phyloP scores from a whole-genome alignment of 495 filamentous ascomycete species.

The Hypoxylon lienhwacheense region DNA sequence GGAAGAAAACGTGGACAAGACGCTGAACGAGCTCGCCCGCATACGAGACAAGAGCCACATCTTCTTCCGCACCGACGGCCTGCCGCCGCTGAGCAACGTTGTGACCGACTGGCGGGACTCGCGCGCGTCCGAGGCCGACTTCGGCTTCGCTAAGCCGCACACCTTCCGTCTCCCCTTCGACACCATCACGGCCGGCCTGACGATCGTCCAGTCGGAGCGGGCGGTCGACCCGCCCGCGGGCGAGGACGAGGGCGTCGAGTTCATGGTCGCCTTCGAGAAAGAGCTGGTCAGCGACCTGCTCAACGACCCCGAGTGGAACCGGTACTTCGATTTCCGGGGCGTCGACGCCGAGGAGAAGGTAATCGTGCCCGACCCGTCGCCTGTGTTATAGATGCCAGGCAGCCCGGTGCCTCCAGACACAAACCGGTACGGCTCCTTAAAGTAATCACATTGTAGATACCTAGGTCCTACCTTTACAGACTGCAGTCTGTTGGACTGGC shows the following conservation, averaged over 20 bases:
- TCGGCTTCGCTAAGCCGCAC: constrained; percentile 36
- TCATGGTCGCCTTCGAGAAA: constrained; percentile 45
- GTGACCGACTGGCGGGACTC: constrained; percentile 37
- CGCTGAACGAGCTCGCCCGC: constrained; percentile 35
- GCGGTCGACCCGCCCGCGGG: constrained; percentile 6
- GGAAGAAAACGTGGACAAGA: constrained; percentile 37
- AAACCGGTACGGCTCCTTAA: too few relatives aligned
- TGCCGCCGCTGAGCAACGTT: constrained; percentile 30
- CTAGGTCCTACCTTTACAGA: too few relatives aligned
- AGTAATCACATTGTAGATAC: too few relatives aligned
- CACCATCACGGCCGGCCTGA: constrained; percentile 30
- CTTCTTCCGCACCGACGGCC: constrained; percentile 30
- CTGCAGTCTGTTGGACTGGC: too few relatives aligned
- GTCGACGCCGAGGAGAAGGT: neutral
- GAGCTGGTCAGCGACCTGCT: constrained; percentile 38
- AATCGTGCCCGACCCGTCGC: neutral
- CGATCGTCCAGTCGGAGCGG: constrained; percentile 33
- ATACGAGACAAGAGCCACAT: constrained; percentile 41
- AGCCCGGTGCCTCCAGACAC: too few relatives aligned
- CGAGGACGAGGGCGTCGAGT: constrained; percentile 46
- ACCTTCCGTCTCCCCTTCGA: constrained; percentile 33
- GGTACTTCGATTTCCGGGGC: constrained; percentile 49
- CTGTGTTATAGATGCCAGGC: too few relatives aligned
- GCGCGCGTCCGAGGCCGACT: constrained; percentile 21
- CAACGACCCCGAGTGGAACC: constrained; percentile 42